Conservation (phyloP, 768 basidiomycete genomes). For the Lyophyllum decastes region DNA sequence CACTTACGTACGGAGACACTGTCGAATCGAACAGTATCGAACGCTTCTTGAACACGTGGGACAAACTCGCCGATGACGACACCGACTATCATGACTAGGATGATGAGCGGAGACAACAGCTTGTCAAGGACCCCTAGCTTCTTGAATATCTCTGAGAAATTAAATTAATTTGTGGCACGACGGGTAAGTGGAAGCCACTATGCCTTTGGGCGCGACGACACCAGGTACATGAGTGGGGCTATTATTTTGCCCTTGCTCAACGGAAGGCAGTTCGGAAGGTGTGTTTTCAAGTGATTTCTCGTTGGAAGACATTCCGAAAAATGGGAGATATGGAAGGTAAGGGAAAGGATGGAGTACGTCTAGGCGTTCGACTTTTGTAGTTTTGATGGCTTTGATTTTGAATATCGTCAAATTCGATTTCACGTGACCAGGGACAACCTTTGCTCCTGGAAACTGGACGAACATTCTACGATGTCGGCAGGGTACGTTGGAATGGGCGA, state of each 20-base stretch:
- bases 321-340: neutral
- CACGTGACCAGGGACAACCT: constrained; percentile 12
- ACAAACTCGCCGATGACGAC: constrained; percentile 74
- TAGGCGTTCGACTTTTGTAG: neutral
- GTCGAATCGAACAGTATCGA: constrained; percentile 63
- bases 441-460: too few species aligned
- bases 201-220: neutral
- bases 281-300: neutral
- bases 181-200: neutral
- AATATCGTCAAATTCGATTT: constrained; percentile 17
- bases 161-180: neutral
- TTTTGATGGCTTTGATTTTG: constrained; percentile 18
- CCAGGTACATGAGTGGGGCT: neutral
- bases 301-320: neutral
- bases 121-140: neutral
- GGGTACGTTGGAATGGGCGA: constrained; percentile 93
- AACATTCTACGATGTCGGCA: constrained; percentile 95
- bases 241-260: neutral
- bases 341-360: neutral
- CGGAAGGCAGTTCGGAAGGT: neutral
- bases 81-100: constrained; percentile 74
- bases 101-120: constrained; percentile 43
- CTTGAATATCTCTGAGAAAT: neutral
- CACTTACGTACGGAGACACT: constrained; percentile 78
- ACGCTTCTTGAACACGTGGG: constrained; percentile 56